These are phyloP conservation scores for Withania somnifera DNA, from an alignment of 305 asterid species.

Conservation along the genomic window DNA sequence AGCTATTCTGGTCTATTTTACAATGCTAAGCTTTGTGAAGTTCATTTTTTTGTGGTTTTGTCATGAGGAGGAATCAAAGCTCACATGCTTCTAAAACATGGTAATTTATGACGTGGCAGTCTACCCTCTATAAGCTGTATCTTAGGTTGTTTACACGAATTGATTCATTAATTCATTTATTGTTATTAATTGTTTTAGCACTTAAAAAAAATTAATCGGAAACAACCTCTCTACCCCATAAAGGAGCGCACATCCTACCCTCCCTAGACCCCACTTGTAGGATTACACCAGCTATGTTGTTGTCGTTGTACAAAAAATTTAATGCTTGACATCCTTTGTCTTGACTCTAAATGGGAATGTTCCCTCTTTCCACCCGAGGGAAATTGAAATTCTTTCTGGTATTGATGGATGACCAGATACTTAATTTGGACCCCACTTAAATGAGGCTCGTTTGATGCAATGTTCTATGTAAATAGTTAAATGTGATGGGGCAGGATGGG, in stretches of 20 bases:
- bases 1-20: not conserved
- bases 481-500: not conserved
- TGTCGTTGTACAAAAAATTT: too few species aligned
- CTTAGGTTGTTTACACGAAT: not conserved
- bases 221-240: too few species aligned
- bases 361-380: not conserved
- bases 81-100: not conserved
- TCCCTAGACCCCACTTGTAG: too few species aligned
- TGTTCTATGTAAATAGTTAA: not conserved
- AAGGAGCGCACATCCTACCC: too few species aligned
- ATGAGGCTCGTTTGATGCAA: not conserved
- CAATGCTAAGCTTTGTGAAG: not conserved
- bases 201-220: not conserved
- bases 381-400: not conserved
- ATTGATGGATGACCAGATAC: not conserved
- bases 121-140: not conserved
- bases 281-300: too few species aligned
- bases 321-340: not conserved
- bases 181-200: not conserved
- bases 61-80: constrained; percentile 1
- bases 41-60: not conserved
- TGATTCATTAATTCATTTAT: not conserved
- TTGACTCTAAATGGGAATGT: not conserved
- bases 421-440: not conserved
- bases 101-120: not conserved